These are phyloP conservation scores for Saccharomycopsis babjevae DNA, from an alignment of 805 yeast genomes.

Conservation along the genomic window DNA sequence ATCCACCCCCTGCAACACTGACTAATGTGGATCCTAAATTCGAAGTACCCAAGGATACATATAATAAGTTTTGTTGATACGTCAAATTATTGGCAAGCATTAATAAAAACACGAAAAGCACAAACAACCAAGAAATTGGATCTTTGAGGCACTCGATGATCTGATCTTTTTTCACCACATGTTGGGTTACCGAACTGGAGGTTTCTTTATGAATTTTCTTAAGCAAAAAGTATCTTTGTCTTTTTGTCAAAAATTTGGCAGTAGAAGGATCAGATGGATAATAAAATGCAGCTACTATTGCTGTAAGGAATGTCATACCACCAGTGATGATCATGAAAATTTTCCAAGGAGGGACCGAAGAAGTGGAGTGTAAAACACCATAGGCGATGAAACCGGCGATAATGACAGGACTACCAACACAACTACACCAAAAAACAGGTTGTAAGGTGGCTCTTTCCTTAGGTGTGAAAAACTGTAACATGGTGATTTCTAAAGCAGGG, in stretches of 20 bases:
- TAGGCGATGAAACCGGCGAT: constrained; percentile 36
- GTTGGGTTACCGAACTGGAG: constrained; percentile 35
- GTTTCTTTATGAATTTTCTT: constrained; percentile 32
- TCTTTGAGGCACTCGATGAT: constrained; percentile 40
- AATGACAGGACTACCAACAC: constrained; percentile 31
- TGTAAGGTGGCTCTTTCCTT: constrained; percentile 35
- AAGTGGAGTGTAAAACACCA: constrained; percentile 26
- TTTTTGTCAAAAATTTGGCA: constrained; percentile 30
- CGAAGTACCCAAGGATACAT: constrained; percentile 28
- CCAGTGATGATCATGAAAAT: constrained; percentile 41
- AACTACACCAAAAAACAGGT: constrained; percentile 36
- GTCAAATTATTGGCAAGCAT: constrained; percentile 38
- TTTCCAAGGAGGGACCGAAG: constrained; percentile 34
- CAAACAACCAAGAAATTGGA: constrained; percentile 37
- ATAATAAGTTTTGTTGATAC: constrained; percentile 37
- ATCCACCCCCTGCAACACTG: constrained; percentile 38
- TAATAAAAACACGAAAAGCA: constrained; percentile 28
- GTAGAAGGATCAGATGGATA: constrained; percentile 42
- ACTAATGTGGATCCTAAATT: constrained; percentile 37
- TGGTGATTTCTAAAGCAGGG: constrained; percentile 36
- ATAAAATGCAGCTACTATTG: constrained; percentile 24
- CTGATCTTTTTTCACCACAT: constrained; percentile 37
- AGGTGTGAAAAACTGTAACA: constrained; percentile 32
- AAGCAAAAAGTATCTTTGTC: constrained; percentile 38
- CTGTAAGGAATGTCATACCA: constrained; percentile 31